A percentile compares a stretch with the other conserved stretches of the same genome.
These are phyloP conservation scores for Aechmea fasciata DNA, from an alignment of 176 grass and related monocot genomes.

Conservation along the genomic window DNA sequence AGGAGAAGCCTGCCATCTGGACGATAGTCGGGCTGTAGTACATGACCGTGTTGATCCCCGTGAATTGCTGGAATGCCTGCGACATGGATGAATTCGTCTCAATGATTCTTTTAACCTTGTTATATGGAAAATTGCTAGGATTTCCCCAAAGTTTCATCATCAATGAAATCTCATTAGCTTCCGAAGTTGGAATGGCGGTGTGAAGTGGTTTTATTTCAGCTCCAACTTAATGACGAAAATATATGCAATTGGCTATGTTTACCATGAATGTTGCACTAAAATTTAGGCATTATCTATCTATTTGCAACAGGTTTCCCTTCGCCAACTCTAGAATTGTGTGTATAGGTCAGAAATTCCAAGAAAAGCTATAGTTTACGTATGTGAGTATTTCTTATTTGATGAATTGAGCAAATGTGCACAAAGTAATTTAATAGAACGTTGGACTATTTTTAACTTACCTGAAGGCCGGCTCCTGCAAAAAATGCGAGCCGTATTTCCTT, in stretches of 20 bases:
- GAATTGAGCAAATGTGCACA: not conserved
- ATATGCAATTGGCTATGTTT: no score
- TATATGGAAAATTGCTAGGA: no score
- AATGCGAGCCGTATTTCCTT: slow-evolving; percentile 89
- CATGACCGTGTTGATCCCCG: slow-evolving; percentile 98
- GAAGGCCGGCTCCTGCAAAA: slow-evolving; percentile 88
- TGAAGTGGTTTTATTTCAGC: no score
- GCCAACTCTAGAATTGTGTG: no score
- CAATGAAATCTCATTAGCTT: no score
- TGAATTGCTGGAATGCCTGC: slow-evolving; percentile 97
- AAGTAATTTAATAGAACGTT: not conserved
- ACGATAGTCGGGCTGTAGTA: slow-evolving; percentile 92
- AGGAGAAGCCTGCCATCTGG: slow-evolving; percentile 91
- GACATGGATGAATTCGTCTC: not conserved
- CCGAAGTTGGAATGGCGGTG: no score
- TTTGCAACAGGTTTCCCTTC: no score
- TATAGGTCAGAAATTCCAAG: not conserved
- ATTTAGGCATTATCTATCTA: no score
- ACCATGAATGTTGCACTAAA: no score
- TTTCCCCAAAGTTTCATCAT: no score
- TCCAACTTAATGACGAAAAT: no score
- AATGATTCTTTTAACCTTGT: not conserved
- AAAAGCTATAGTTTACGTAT: not conserved
- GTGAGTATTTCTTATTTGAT: not conserved
- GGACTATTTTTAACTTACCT: slow-evolving; percentile 32